phyloP scores from a whole-genome alignment of 164 flowering plant genomes.

The Stephania cephalantha region DNA sequence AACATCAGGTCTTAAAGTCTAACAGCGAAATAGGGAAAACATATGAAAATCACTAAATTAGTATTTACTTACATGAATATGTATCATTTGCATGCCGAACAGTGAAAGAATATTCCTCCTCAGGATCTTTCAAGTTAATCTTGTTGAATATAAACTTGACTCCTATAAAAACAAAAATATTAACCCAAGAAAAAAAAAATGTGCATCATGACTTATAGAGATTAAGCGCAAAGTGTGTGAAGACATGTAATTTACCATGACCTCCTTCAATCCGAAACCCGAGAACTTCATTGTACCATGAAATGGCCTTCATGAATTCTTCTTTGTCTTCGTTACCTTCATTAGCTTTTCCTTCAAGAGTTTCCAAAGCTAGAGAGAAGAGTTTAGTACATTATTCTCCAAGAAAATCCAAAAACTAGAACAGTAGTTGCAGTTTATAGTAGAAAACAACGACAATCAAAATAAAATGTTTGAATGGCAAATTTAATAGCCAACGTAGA shows the following conservation, averaged over 20 bases:
- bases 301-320: slow-evolving; percentile 58
- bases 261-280: slow-evolving; percentile 79
- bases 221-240: background rate
- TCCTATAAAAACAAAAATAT: slow-evolving; percentile 34
- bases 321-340: slow-evolving; percentile 27
- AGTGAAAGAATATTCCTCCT: slow-evolving; percentile 61
- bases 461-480: background rate
- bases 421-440: background rate
- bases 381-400: background rate
- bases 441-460: background rate
- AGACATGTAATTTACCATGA: slow-evolving; percentile 41
- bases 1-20: no score
- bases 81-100: slow-evolving; percentile 56
- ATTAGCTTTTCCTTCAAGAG: slow-evolving; percentile 34
- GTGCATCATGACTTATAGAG: background rate
- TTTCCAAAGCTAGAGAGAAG: slow-evolving; percentile 29
- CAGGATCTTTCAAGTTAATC: slow-evolving; percentile 44
- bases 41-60: no score
- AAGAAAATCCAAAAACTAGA: background rate
- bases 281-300: slow-evolving; percentile 84
- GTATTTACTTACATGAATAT: slow-evolving; percentile 59
- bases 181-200: background rate
- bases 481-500: no score
- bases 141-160: slow-evolving; percentile 77
- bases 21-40: no score